phyloP scores from a whole-genome alignment of 257 asterid genomes.

The Penstemon newberryi region DNA sequence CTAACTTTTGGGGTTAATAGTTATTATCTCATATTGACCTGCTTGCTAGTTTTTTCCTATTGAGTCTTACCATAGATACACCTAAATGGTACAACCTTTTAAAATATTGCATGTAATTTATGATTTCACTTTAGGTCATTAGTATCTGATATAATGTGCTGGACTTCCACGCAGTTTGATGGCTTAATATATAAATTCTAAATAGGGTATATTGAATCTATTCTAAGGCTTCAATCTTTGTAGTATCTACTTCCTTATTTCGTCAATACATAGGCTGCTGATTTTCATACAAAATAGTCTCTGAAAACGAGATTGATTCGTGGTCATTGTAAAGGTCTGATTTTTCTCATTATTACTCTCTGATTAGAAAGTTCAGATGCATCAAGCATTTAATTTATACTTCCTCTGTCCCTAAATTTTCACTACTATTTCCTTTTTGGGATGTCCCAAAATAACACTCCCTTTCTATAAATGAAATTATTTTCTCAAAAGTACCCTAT shows the following conservation, averaged over 20 bases:
- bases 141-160: conserved; percentile 3
- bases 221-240: neutral
- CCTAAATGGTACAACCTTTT: conserved; percentile 1
- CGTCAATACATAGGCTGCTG: neutral
- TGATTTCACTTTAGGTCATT: conserved; percentile 2
- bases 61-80: too few relatives aligned
- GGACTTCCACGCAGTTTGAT: conserved; percentile 1
- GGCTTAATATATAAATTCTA: neutral
- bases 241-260: neutral
- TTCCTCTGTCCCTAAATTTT: too few relatives aligned
- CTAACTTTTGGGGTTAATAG: conserved; percentile 2
- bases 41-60: neutral
- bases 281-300: neutral
- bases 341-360: neutral
- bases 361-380: conserved; percentile 7
- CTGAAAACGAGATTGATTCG: neutral
- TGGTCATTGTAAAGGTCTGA: conserved; percentile 15
- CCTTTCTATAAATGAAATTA: too few relatives aligned
- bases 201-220: neutral
- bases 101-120: neutral
- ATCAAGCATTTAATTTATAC: neutral
- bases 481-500: too few relatives aligned
- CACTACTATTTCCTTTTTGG: too few relatives aligned
- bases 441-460: too few relatives aligned
- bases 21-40: conserved; percentile 7